Evolutionary conservation across 2,329 filamentous ascomycete genomes (phyloP).

Genomic region (Metarhizium sp.): DNA sequence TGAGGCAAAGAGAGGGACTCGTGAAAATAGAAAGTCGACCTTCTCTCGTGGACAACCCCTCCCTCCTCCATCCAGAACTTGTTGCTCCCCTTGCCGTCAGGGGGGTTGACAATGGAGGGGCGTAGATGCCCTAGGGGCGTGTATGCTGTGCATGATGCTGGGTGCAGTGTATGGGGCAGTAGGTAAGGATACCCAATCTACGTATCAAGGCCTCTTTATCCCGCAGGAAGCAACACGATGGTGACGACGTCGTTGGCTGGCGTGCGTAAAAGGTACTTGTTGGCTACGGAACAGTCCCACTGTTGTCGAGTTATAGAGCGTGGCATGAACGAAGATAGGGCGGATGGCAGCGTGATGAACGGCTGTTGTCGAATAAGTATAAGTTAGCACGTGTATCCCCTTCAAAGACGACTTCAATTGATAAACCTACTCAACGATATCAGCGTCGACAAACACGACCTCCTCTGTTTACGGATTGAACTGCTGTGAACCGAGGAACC

Average conservation of each 20-base stretch:
- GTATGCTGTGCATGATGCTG: conserved; percentile 18
- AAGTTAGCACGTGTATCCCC: conserved; percentile 27
- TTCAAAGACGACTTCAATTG: conserved; percentile 7
- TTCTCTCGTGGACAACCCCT: conserved; percentile 8
- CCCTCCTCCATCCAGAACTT: conserved; percentile 16
- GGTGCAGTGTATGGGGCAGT: conserved; percentile 22
- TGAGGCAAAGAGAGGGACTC: conserved; percentile 7
- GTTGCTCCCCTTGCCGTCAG: conserved; percentile 10
- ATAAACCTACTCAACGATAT: conserved; percentile 9
- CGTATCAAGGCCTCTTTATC: conserved; percentile 25
- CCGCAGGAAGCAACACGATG: conserved; percentile 23
- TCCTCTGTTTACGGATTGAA: not conserved
- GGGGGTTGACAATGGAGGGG: conserved; percentile 14
- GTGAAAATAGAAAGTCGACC: not conserved
- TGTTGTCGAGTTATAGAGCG: conserved; percentile 11
- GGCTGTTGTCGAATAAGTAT: conserved; percentile 23
- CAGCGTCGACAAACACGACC: not conserved
- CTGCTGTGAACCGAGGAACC: not conserved
- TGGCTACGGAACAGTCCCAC: conserved; percentile 21
- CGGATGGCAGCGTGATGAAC: conserved; percentile 15
- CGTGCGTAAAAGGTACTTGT: conserved; percentile 16
- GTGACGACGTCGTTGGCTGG: conserved; percentile 19
- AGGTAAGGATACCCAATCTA: conserved; percentile 32
- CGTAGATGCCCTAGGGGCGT: conserved; percentile 12
- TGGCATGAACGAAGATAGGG: conserved; percentile 10